These are phyloP conservation scores for Euphorbia schlechtendalii DNA, from an alignment of 441 rosid species.

Conservation along the genomic window DNA sequence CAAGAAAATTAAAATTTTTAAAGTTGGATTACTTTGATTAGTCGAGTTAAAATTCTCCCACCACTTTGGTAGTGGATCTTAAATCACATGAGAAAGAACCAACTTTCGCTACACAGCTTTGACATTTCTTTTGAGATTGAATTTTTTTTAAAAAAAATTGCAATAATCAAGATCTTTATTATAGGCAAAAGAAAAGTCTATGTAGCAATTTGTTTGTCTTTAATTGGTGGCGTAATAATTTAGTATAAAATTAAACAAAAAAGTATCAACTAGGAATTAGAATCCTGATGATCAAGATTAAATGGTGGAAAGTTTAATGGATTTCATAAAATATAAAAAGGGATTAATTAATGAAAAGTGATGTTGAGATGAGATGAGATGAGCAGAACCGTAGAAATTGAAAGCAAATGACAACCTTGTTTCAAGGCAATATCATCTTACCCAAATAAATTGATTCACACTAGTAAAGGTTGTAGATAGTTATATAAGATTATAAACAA, in stretches of 20 bases:
- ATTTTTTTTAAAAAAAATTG: not conserved
- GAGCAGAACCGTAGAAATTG: constrained; percentile 38
- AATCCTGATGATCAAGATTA: constrained; percentile 31
- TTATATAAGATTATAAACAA: too few species aligned
- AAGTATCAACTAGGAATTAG: constrained; percentile 17
- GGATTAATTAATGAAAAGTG: constrained; percentile 25
- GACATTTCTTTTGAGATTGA: not conserved
- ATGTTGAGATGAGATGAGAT: constrained; percentile 40
- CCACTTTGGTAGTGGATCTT: constrained; percentile 6
- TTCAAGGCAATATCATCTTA: too few species aligned
- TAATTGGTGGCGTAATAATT: constrained; percentile 27
- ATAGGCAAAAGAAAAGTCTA: constrained; percentile 9
- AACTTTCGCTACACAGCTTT: too few species aligned
- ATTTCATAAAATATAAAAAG: constrained; percentile 31
- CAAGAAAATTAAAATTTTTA: too few species aligned
- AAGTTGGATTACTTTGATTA: constrained; percentile 21
- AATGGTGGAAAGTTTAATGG: constrained; percentile 28
- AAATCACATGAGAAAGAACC: too few species aligned
- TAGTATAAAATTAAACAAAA: constrained; percentile 18
- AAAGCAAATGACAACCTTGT: constrained; percentile 36
- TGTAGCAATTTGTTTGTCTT: constrained; percentile 17
- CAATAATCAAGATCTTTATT: constrained; percentile 20
- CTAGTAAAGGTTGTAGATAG: constrained; percentile 33
- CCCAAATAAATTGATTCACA: constrained; percentile 34
- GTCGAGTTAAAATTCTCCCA: constrained; percentile 28